Conservation (phyloP, 2,329 filamentous ascomycete genomes). For the Neonectria faginata region DNA sequence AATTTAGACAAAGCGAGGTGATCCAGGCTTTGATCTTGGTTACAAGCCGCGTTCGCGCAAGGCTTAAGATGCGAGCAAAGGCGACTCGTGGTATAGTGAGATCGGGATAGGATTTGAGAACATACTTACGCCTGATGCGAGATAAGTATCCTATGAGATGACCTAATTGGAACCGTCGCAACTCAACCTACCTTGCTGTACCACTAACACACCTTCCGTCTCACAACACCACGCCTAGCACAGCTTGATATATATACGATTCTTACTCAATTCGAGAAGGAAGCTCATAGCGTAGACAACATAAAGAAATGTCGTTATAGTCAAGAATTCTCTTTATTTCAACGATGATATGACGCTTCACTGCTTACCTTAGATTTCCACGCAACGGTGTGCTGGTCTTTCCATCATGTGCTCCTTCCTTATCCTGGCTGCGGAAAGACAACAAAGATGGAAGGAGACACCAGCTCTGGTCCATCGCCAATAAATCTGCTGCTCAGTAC, state of each 20-base stretch:
- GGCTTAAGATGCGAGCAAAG: not conserved
- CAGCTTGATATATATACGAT: too few species aligned
- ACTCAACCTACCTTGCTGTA: not conserved
- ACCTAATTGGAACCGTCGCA: not conserved
- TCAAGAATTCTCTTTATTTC: not conserved
- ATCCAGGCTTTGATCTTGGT: not conserved
- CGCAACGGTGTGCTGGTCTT: not conserved
- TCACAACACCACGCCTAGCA: not conserved
- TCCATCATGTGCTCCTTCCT: too few species aligned
- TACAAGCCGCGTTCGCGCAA: not conserved
- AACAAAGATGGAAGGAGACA: not conserved
- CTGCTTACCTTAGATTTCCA: not conserved
- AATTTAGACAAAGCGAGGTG: not conserved
- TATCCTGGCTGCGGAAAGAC: not conserved
- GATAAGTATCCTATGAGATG: not conserved
- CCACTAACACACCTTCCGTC: not conserved
- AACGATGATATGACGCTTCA: not conserved
- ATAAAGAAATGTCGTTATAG: not conserved
- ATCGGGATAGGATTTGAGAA: not conserved
- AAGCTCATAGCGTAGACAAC: not conserved
- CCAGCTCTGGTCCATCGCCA: not conserved
- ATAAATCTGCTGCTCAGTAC: not conserved
- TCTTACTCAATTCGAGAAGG: too few species aligned
- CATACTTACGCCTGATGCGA: not conserved
- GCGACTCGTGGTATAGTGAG: not conserved